A percentile compares a stretch with the other conserved stretches of the same genome.
Evolutionary conservation across 495 filamentous ascomycete genomes (phyloP).

Genomic region (Penicillium pancosmium): DNA sequence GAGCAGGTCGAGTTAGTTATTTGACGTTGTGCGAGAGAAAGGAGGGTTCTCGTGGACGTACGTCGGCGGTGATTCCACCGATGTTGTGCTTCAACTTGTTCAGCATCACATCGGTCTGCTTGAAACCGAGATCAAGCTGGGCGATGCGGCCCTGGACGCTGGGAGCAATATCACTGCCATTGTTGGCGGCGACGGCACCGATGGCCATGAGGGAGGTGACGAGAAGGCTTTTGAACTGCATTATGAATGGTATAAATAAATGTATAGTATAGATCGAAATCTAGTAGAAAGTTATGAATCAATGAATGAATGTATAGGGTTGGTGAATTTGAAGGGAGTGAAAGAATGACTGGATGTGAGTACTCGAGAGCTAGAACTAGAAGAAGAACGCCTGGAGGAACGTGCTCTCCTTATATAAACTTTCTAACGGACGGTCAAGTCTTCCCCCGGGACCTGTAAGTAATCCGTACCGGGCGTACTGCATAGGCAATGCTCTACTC

Average conservation of each 20-base stretch:
- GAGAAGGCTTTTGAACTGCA: constrained; percentile 18
- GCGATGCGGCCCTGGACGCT: constrained; percentile 11
- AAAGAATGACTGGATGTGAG: constrained; percentile 1
- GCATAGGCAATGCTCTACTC: no score
- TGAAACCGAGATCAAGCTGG: constrained; percentile 16
- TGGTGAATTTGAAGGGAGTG: background rate
- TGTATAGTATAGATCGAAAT: constrained; percentile 1
- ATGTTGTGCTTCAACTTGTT: constrained; percentile 8
- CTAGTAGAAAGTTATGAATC: constrained; percentile 6
- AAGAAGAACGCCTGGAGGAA: background rate
- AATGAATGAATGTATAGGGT: background rate
- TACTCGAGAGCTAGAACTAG: background rate
- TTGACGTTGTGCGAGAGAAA: background rate
- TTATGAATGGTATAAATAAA: constrained; percentile 6
- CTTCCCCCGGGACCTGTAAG: background rate
- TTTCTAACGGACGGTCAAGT: background rate
- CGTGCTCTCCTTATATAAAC: constrained; percentile 1
- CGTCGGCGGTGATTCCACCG: constrained; percentile 1
- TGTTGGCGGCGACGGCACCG: constrained; percentile 7
- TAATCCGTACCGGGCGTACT: no score
- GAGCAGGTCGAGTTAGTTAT: background rate
- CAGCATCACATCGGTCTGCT: constrained; percentile 9
- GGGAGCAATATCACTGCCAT: constrained; percentile 17
- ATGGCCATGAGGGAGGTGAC: constrained; percentile 9
- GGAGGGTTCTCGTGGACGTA: background rate